Base-by-base conservation (phyloP, 2,329 filamentous ascomycete species). In the Trichoderma cornu-damae region DNA sequence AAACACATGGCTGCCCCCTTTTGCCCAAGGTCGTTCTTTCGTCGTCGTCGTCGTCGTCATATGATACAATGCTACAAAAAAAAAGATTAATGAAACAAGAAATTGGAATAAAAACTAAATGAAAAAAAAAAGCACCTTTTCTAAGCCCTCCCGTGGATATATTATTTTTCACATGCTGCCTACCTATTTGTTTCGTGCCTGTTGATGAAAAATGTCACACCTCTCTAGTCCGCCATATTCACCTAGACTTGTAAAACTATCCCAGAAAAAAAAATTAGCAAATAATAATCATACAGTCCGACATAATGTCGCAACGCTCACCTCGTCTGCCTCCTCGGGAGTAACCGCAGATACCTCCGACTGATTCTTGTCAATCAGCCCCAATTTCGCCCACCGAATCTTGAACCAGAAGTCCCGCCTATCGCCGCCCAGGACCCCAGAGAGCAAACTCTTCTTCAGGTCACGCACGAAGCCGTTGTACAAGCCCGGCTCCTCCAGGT, bases 361-460 rank as follows among this genome's bases (percentile, higher is more conserved):
- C 65, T 83, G 75, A 47, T 73, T 77, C 52, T 78, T 76, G 61
- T 88, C 84, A 64, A 97, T 85, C 67, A 96, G 74, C 0, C 91
- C 89, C 57, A 96, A 73, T 63, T 77, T 83, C 40, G 79, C 82
- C 59, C 77, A 81, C 63, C 86, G 79, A 22, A 96, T 74, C 63
- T 81, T 77, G 75, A 83, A 88, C 91, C 91, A 96, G 74, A 96
- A 85, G 66, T 95, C 90, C 61, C 81, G 81, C 54, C 90, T 77
- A 65, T 95, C 87, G 0, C 90, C 91, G 35, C 86, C 85, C 2
- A 96, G 72, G 63, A 87, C 80, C 0, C 85, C 88, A 0, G 77
- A 80, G 6, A 91, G 70, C 1, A 96, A 69, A 57, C 85, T 84
- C 62, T 77, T 77, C 76, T 96, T 97, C 64, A 97, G 72, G 32